Conservation (phyloP, 352 stramenopile species). For the Phytophthora tentaculata region DNA sequence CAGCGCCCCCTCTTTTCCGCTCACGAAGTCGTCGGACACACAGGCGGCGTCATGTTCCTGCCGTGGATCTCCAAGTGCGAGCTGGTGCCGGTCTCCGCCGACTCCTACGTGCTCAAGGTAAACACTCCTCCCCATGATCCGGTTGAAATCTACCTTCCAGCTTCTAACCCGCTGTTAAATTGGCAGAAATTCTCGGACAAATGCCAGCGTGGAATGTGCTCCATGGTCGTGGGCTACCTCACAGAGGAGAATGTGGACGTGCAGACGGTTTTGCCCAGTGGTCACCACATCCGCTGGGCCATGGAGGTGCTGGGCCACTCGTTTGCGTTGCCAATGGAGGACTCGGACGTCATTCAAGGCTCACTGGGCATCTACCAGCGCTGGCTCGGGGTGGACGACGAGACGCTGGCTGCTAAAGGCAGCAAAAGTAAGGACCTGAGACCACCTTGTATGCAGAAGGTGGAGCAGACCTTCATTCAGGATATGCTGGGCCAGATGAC, state of each 20-base stretch:
- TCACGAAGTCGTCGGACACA: not conserved
- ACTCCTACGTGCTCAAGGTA: constrained; percentile 86
- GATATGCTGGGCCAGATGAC: constrained; percentile 90
- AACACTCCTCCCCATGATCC: not conserved
- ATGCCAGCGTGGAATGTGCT: constrained; percentile 86
- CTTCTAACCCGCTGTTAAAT: constrained; percentile 1
- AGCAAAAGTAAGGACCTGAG: constrained; percentile 52
- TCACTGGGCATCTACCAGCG: constrained; percentile 82
- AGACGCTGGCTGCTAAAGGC: constrained; percentile 19
- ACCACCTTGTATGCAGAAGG: constrained; percentile 79
- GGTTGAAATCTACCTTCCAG: not conserved
- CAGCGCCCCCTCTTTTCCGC: constrained; percentile 4
- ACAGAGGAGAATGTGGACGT: constrained; percentile 60
- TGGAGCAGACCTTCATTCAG: constrained; percentile 87
- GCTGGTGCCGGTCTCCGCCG: constrained; percentile 66
- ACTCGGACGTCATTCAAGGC: constrained; percentile 82
- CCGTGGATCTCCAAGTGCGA: constrained; percentile 90
- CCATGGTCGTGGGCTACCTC: constrained; percentile 79
- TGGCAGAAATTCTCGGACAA: constrained; percentile 88
- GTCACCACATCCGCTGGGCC: constrained; percentile 82
- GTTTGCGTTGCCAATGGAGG: constrained; percentile 87
- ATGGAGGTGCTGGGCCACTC: constrained; percentile 89
- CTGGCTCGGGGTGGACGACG: constrained; percentile 73
- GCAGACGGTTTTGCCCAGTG: constrained; percentile 62
- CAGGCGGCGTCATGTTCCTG: constrained; percentile 70